Evolutionary conservation across 495 filamentous ascomycete species (phyloP), one percentile per base, ranked within the genome.

Genomic region (Cenococcum geophilum): DNA sequence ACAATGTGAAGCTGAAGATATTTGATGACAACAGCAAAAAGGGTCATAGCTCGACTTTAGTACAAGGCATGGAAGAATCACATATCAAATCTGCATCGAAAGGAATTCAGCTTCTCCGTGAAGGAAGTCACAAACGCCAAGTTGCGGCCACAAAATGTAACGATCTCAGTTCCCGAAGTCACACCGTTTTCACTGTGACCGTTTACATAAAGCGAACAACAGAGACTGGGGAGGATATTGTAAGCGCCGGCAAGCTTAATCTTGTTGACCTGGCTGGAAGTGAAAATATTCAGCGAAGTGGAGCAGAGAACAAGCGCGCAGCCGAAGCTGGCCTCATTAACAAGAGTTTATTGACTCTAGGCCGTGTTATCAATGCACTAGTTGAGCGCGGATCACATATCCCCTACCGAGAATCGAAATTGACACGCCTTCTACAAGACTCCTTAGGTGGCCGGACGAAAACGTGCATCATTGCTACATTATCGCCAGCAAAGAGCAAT

Each of bases 141-240:
- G 95, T 97, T 40, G 95, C 93, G 0, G 91, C 93, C 6, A 98
- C 93, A 2, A 97, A 97, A 71, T 98, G 93, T 77, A 98, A 98
- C 71, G 95, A 98, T 68, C 80, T 97, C 21, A 96, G 91, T 76
- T 95, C 89, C 60, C 84, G 93, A 70, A 95, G 91, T 74, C 93
- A 98, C 66, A 97, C 93, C 0, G 86, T 98, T 4, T 98, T 98
- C 67, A 97, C 95, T 0, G 86, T 97, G 55, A 97, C 92, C 0
- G 89, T 89, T 0, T 86, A 88, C 66, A 86, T 89, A 55, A 96
- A 96, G 70, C 84, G 86, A 16, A 84, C 83, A 3, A 82, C 83
- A 0, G 91, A 95, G 14, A 86, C 87, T 56, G 88, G 88, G 3
- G 91, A 96, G 71, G 92, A 97, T 43, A 92, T 89, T 72, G 77